Base-by-base conservation (phyloP, 345 rosid genomes). In the Eucalyptus shirleyi region DNA sequence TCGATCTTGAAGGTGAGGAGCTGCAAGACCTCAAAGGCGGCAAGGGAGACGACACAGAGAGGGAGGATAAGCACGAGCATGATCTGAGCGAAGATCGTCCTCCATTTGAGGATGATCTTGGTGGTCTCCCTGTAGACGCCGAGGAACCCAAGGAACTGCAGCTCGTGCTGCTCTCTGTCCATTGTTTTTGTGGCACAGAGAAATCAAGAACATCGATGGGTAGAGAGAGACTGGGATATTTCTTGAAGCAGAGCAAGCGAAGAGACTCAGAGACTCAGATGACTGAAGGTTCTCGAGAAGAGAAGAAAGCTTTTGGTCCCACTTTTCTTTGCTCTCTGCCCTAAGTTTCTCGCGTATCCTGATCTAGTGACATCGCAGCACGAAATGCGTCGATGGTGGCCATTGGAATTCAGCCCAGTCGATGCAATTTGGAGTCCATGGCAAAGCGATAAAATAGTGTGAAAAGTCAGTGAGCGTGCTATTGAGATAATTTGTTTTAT, bases 81-180 rank as follows among this genome's bases (percentile, higher is more conserved):
- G 37, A 95, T 94, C 45, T 91, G 93, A 87, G 88, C n/a, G 91
- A 95, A 94, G 90, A 94, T 91, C 90, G 89, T 93, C 80, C 88
- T 90, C 93, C 92, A 92, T 77, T 91, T 82, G 81, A 89, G 91
- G 89, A 95, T 94, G 90, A 93, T 91, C 87, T 91, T 92, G 91
- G 87, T 90, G 28, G 97, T 89, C 86, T 95, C 94, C 37, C 86
- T 90, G 90, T 88, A 87, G 81, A 91, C 92, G 44, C 91, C 95
- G 42, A 88, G 87, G 81, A 95, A 72, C 26, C 95, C 94, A 9
- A 94, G 93, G 47, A 90, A 87, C 49, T 93, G 94, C 65, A 95
- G 92, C 90, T 93, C 92, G 88, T 95, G 94, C 50, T 91, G 93
- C 34, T 90, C 93, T 89, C 86, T 91, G n/a, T 95, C 95, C 95